Percentiles rank a stretch among this genome's conserved stretches.
These are phyloP conservation scores for Saussurea involucrata DNA, from an alignment of 129 eudicot species.

Conservation along the genomic window DNA sequence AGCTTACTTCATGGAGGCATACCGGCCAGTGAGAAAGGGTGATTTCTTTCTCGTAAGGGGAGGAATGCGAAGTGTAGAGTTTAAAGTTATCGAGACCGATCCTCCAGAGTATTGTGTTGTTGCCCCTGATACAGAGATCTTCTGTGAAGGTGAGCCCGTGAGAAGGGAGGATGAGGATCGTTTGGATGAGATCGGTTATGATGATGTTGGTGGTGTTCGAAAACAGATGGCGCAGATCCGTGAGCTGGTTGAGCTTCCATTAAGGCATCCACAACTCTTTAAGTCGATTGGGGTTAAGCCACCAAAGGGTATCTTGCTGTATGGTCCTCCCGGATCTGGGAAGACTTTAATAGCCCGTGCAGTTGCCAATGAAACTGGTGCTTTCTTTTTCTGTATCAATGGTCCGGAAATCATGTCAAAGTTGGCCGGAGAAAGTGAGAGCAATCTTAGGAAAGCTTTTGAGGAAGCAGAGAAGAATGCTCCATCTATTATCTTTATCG, in stretches of 20 bases:
- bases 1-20: constrained; percentile 90
- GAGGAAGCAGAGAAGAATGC: constrained; percentile 97
- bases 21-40: constrained; percentile 86
- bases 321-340: constrained; percentile 97
- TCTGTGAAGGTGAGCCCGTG: constrained; percentile 95
- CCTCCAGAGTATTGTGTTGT: constrained; percentile 94
- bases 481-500: constrained; percentile 82
- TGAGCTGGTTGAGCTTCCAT: constrained; percentile 86
- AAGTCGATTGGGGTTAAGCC: constrained; percentile 96
- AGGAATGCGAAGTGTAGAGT: constrained; percentile 93
- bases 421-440: constrained; percentile 98
- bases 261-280: constrained; percentile 90
- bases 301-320: constrained; percentile 87
- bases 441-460: constrained; percentile 88
- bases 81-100: constrained; percentile 85
- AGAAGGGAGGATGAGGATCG: constrained; percentile 88
- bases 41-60: constrained; percentile 89
- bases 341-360: constrained; percentile 93
- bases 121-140: constrained; percentile 97
- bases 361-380: constrained; percentile 96
- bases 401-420: constrained; percentile 98
- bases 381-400: constrained; percentile 86
- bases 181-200: constrained; percentile 88
- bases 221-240: constrained; percentile 99
- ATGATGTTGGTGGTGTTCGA: constrained; percentile 98